Evolutionary conservation across 176 grass and related monocot species (phyloP).

Genomic region (Carex pumila): DNA sequence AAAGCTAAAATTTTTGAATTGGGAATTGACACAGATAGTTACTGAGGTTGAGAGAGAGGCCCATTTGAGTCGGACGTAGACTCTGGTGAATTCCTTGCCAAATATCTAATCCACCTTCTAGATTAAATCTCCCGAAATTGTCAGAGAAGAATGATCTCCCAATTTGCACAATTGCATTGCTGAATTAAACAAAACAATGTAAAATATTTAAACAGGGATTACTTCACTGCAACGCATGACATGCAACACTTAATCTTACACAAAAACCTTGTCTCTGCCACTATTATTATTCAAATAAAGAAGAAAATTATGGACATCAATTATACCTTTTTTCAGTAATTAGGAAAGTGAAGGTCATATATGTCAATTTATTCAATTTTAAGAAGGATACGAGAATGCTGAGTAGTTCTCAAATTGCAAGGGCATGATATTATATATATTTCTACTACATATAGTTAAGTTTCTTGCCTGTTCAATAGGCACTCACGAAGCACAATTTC

Average conservation of each 20-base stretch:
- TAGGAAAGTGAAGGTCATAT: no score
- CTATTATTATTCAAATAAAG: no score
- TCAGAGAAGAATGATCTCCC: constrained; percentile 68
- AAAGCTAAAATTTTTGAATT: neutral
- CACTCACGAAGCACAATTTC: constrained; percentile 47
- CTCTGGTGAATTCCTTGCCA: constrained; percentile 81
- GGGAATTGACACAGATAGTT: neutral
- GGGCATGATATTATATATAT: no score
- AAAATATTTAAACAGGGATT: neutral
- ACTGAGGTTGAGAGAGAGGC: constrained; percentile 60
- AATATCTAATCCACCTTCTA: constrained; percentile 29
- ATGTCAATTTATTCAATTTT: no score
- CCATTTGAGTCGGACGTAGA: constrained; percentile 55
- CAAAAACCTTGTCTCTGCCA: no score
- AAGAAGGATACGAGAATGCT: no score
- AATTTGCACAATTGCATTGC: neutral
- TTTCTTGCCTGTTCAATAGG: constrained; percentile 17
- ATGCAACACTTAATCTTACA: no score
- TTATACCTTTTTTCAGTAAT: no score
- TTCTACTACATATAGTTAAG: neutral
- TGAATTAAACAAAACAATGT: neutral
- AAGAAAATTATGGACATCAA: no score
- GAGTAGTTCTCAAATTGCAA: no score
- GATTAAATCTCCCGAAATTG: neutral
- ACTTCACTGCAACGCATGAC: neutral